These are phyloP conservation scores for Amanita inopinata DNA, from an alignment of 768 basidiomycete species.

Conservation along the genomic window DNA sequence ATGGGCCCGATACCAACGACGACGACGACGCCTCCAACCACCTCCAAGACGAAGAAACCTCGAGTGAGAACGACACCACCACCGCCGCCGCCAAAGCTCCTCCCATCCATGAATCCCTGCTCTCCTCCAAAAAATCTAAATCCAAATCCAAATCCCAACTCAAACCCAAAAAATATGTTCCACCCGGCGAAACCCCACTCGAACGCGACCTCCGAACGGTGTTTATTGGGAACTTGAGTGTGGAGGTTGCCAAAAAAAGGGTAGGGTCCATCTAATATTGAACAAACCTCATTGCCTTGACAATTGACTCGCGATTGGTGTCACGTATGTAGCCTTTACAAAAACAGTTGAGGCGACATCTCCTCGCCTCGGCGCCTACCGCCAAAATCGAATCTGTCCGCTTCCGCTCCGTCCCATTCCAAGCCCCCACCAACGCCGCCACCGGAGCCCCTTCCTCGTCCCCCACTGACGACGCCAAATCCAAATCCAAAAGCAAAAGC, in stretches of 20 bases:
- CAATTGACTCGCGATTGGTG: background rate
- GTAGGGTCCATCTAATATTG: constrained; percentile 31
- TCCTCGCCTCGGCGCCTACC: constrained; percentile 58
- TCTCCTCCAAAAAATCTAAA: constrained; percentile 20
- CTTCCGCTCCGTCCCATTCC: constrained; percentile 91
- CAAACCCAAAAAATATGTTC: constrained; percentile 39
- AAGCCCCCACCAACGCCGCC: constrained; percentile 68
- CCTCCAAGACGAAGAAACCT: constrained; percentile 14
- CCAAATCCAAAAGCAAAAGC: constrained; percentile 21
- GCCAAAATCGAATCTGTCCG: constrained; percentile 88
- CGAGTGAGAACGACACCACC: no score
- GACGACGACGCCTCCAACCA: constrained; percentile 9
- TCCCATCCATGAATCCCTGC: constrained; percentile 64
- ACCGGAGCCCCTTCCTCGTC: constrained; percentile 38
- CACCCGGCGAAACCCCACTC: constrained; percentile 61
- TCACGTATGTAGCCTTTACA: constrained; percentile 49
- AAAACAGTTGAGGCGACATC: constrained; percentile 70
- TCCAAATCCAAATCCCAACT: constrained; percentile 1
- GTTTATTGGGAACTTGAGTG: constrained; percentile 83
- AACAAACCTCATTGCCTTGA: background rate
- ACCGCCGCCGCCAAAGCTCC: no score
- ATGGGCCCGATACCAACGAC: background rate
- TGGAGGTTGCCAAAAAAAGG: constrained; percentile 67
- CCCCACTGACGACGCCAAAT: no score
- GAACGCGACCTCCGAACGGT: constrained; percentile 76